A percentile compares a stretch with the other conserved stretches of the same genome.
Evolutionary conservation across 352 stramenopile genomes (phyloP).

Genomic region (Globisporangium cylindrosporum): DNA sequence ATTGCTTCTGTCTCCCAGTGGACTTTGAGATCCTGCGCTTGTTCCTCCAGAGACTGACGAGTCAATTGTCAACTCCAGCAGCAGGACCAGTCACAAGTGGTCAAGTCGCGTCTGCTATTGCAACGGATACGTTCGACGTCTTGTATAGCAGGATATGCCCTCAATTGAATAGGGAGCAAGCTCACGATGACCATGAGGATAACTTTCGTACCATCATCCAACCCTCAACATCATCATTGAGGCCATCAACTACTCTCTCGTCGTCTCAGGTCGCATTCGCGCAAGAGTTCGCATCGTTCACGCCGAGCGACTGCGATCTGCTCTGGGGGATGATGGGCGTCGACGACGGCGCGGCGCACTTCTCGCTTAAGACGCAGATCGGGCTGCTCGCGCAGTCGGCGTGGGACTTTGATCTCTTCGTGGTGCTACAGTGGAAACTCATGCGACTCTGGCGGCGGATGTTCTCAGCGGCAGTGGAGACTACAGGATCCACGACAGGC

Average conservation of each 20-base stretch:
- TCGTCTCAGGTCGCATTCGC: conserved; percentile 27
- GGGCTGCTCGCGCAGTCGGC: conserved; percentile 54
- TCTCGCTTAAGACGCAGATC: conserved; percentile 47
- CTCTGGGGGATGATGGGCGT: conserved; percentile 72
- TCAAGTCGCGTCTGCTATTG: conserved; percentile 32
- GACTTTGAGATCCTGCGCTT: conserved; percentile 67
- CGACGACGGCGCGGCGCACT: conserved; percentile 40
- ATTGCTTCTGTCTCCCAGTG: conserved; percentile 80
- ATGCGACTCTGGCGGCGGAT: conserved; percentile 23
- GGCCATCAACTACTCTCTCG: neutral
- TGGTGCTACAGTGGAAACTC: conserved; percentile 58
- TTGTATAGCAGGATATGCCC: conserved; percentile 28
- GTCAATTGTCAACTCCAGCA: neutral
- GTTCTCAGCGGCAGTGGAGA: neutral
- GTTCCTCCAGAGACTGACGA: conserved; percentile 32
- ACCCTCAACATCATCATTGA: neutral
- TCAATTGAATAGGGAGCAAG: neutral
- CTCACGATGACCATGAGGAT: neutral
- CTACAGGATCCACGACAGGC: conserved; percentile 5
- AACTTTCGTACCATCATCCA: conserved; percentile 1
- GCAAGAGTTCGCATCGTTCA: conserved; percentile 46
- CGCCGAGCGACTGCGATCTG: conserved; percentile 72
- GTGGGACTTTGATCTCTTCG: conserved; percentile 80
- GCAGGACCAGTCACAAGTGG: neutral
- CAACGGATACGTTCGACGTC: conserved; percentile 75